Evolutionary conservation across 208 protist genomes (phyloP), one percentile per base, ranked within the genome.

Genomic region (Acanthamoeba rhysodes): DNA sequence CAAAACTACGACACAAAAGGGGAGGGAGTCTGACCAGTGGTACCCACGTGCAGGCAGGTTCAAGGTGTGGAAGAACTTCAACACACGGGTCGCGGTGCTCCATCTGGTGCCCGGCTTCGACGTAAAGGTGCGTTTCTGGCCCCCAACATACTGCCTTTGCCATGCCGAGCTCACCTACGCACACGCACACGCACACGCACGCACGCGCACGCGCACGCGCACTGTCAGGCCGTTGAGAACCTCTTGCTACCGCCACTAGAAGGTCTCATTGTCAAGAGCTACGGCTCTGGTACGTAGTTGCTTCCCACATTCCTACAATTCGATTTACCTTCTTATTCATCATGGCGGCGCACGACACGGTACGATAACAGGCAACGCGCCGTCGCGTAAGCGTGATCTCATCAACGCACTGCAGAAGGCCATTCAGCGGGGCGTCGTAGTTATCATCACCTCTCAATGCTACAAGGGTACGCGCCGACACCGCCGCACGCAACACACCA

Each of bases 361-460:
- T 48, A 48, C 2, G 45, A 48, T 7, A 48, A 22, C 72, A 80
- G 72, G 72, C 18, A 80, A 84, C 37, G 74, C 74, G 45, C 74
- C 74, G n/a, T 84, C 74, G 45, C 7, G 74, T 12, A 84, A 84
- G 74, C 74, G 74, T 0, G 74, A 53, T 14, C 45, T 84, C 41
- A 84, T 84, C 12, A 84, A 84, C 74, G 74, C 74, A 29, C 41
- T 80, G 32, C 74, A 84, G 37, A n/a, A 10, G 37, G 74, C 74
- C 74, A 84, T 50, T 22, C 20, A 27, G 32, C 74, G 74, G 4
- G 74, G 74, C 37, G 74, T 84, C 16, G 74, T 84, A 3, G 74
- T 84, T 4, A 53, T 84, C 74, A 84, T 84, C 74, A 84, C 74
- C 4, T 84, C 74, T 24, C 74, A 84, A n/a, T 84, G 74, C 45